Base-by-base conservation (phyloP, 139 green algal species). In the Deuterostichococcus epilithicus region DNA sequence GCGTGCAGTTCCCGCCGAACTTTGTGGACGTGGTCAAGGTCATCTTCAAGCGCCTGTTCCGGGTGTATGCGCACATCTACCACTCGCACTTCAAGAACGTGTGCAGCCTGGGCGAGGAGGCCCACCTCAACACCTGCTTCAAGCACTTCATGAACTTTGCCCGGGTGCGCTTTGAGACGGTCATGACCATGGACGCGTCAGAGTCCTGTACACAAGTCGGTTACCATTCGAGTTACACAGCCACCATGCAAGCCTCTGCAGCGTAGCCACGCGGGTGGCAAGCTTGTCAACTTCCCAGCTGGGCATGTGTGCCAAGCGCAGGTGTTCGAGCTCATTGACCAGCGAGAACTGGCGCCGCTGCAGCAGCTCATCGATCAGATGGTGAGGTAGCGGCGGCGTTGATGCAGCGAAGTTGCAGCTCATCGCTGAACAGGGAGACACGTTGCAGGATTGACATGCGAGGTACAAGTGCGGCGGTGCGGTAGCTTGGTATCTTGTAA, bases 51-150 rank as follows among this genome's bases (percentile, higher is more conserved):
- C 88, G 96, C 4, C 86, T 99, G n/a, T 99, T 99, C 88, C 86
- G 96, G 2, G 96, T 99, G 15, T 99, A 99, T 78, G 96, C 92
- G 1, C 96, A 99, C 89, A 98, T 99, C 22, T 99, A 99, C 83
- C 96, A 99, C 84, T 95, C 88, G 8, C 96, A 99, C 85, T 99
- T 99, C 88, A 87, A 91, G 58, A 76, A 90, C 33, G 80, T 95
- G 3, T 88, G 87, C 78, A 79, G 68, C 25, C 81, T 97, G 26
- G 87, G 85, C 20, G 90, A 94, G 79, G 92, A 98, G 79, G 91
- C 95, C 1, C 96, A 99, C 87, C 84, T 99, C 32, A 99, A 99
- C 89, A 99, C 95, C 23, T 98, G 93, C 86, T 99, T 99, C 90
- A 98, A 98, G 78, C 95, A 99, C 87, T 99, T 99, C 84, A 96